A percentile compares a stretch with the other conserved stretches of the same genome.
Conservation (phyloP, 306 rosid species). For the Myrica gale region DNA sequence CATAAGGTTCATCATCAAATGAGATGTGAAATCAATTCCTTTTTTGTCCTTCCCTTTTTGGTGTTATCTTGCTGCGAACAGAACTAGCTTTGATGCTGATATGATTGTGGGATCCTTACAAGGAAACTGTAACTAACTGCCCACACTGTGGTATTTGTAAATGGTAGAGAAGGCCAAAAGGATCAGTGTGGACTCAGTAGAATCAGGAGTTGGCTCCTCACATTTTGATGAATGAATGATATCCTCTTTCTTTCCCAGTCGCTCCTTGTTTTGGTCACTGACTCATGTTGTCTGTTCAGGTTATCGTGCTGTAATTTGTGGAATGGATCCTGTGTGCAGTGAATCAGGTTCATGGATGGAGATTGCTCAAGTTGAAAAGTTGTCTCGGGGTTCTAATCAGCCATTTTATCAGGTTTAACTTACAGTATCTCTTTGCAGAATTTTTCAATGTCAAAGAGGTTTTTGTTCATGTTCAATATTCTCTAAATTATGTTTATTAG, state of each 20-base stretch:
- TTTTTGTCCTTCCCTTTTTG: neutral
- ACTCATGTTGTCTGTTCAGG: conserved; percentile 44
- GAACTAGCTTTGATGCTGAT: neutral
- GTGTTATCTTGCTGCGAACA: neutral
- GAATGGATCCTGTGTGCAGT: conserved; percentile 92
- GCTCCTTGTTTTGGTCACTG: conserved; percentile 26
- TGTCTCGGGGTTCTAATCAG: conserved; percentile 70
- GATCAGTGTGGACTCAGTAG: neutral
- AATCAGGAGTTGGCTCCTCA: neutral
- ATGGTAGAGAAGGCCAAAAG: conserved; percentile 6
- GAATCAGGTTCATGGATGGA: conserved; percentile 96
- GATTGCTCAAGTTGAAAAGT: conserved; percentile 72
- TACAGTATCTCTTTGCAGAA: conserved; percentile 7
- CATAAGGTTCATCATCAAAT: neutral
- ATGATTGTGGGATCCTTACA: conserved; percentile 24
- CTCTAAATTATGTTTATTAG: neutral
- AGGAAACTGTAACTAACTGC: conserved; percentile 16
- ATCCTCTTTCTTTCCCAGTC: neutral
- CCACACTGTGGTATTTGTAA: neutral
- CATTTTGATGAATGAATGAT: neutral
- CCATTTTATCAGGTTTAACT: conserved; percentile 83
- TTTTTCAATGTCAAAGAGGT: conserved; percentile 1
- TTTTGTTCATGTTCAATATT: conserved; percentile 16
- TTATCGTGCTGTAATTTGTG: conserved; percentile 79
- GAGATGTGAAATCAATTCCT: neutral